Evolutionary conservation across 2,329 filamentous ascomycete species (phyloP), one percentile per base, ranked within the genome.

Genomic region (Myriosclerotinia scirpicola): DNA sequence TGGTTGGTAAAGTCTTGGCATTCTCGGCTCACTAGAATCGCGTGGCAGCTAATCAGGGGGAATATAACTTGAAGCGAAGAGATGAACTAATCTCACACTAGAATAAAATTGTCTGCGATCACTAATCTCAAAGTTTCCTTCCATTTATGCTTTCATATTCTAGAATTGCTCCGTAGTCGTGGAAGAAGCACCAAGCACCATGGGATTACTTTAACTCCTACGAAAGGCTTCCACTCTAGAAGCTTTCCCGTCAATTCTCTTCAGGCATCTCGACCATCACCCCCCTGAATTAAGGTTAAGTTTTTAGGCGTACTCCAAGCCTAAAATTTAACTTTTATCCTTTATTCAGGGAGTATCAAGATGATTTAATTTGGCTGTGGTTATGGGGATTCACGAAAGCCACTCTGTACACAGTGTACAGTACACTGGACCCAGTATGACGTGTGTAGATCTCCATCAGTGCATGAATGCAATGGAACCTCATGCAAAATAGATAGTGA

Each of bases 341-440:
- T 26, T 26, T 26, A 26, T 26, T 26, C 26, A 26, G 26, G 26
- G 26, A 26, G 26, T 26, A 46, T 44, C 40, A 64, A 36, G 42
- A 42, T 64, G 61, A 46, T 44, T 20, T 55, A 56, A 56, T 54
- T 64, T 55, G 20, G 61, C n/a, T 36, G 50, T 42, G 61, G 26
- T 48, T 60, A 60, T 60, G 56, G 56, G 56, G 30, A 48, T 48
- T 48, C 4, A 48, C 36, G 42, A 34, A 59, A 7, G 36, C 30
- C 54, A 55, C 36, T 20, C 2, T 26, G 26, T 26, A 26, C 26
- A 26, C 26, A 26, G 26, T 26, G 26, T 26, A 26, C 5, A 34
- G 38, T 59, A 59, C 55, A 34, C 26, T 48, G 62, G 62, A 38
- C 54, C 62, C 53, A 48, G 53, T 58, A 59, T 65, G 62, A 65